Conservation (phyloP, 306 rosid species). For the Cicer arietinum region DNA sequence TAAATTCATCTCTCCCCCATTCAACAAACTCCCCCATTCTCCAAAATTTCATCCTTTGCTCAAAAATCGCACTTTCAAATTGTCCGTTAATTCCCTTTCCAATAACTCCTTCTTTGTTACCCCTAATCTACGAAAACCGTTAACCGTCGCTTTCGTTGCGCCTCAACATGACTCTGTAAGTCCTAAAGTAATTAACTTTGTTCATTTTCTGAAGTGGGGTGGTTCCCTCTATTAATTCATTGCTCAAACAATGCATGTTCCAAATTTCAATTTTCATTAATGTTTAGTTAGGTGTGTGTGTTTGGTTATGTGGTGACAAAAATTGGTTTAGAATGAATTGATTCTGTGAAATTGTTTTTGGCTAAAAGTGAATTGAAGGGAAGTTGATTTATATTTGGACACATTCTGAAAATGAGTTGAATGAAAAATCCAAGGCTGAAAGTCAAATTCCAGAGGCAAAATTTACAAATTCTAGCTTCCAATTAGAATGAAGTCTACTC, state of each 20-base stretch:
- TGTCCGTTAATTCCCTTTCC: conserved; percentile 37
- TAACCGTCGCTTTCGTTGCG: conserved; percentile 55
- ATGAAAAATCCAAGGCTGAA: too few species aligned
- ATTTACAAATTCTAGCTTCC: too few species aligned
- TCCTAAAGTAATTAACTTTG: not conserved
- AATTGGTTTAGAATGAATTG: too few species aligned
- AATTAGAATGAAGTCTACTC: too few species aligned
- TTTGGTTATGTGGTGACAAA: too few species aligned
- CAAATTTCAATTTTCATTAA: not conserved
- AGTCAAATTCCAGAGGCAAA: too few species aligned
- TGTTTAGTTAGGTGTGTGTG: not conserved
- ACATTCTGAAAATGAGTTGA: too few species aligned
- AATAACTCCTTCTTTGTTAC: conserved; percentile 41
- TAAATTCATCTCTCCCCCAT: conserved; percentile 44
- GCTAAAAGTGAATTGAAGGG: too few species aligned
- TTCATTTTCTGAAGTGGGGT: conserved; percentile 26
- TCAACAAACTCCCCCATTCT: conserved; percentile 40
- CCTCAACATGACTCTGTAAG: conserved; percentile 76
- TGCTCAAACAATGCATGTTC: conserved; percentile 18
- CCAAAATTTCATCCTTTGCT: conserved; percentile 56
- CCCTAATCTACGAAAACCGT: conserved; percentile 47
- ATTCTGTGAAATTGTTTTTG: too few species aligned
- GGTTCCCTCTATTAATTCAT: not conserved
- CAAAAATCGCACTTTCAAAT: conserved; percentile 45
- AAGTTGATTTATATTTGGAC: too few species aligned